A percentile compares a stretch with the other conserved stretches of the same genome.
Conservation (phyloP, 352 stramenopile species). For the Elongisporangium prolatum region DNA sequence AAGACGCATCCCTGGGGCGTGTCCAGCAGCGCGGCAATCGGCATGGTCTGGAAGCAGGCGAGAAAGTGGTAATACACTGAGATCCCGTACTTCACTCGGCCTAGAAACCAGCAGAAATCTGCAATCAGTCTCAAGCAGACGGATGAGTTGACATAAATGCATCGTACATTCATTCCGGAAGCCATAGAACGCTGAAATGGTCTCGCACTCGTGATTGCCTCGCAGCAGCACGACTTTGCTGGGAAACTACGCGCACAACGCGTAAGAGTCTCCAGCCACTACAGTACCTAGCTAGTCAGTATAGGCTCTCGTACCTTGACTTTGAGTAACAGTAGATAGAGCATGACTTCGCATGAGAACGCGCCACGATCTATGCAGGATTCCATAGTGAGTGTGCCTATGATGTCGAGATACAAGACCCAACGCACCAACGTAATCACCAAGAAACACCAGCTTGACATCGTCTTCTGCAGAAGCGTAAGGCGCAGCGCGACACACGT, state of each 20-base stretch:
- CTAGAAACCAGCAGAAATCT: conserved; percentile 12
- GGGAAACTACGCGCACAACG: conserved; percentile 24
- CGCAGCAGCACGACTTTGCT: conserved; percentile 64
- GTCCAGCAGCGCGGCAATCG: conserved; percentile 46
- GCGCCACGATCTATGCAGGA: conserved; percentile 67
- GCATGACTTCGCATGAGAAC: conserved; percentile 81
- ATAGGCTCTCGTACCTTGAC: conserved; percentile 20
- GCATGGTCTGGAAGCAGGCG: conserved; percentile 72
- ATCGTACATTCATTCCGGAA: conserved; percentile 72
- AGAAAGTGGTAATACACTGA: conserved; percentile 81
- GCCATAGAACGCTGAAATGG: conserved; percentile 83
- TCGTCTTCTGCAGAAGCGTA: conserved; percentile 23
- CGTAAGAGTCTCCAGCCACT: background rate
- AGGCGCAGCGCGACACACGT: background rate
- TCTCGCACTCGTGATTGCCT: conserved; percentile 83
- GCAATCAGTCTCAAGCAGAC: conserved; percentile 1
- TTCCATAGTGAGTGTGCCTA: no score
- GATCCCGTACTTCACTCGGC: conserved; percentile 72
- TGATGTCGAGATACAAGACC: no score
- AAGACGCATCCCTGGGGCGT: conserved; percentile 48
- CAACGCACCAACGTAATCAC: conserved; percentile 65
- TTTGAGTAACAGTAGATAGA: conserved; percentile 75
- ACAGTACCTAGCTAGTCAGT: background rate
- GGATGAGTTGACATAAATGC: background rate
- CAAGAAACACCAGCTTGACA: conserved; percentile 62